Evolutionary conservation across 148 eudicot genomes (phyloP), one percentile per base, ranked within the genome.

Genomic region (Persicaria tinctoria): DNA sequence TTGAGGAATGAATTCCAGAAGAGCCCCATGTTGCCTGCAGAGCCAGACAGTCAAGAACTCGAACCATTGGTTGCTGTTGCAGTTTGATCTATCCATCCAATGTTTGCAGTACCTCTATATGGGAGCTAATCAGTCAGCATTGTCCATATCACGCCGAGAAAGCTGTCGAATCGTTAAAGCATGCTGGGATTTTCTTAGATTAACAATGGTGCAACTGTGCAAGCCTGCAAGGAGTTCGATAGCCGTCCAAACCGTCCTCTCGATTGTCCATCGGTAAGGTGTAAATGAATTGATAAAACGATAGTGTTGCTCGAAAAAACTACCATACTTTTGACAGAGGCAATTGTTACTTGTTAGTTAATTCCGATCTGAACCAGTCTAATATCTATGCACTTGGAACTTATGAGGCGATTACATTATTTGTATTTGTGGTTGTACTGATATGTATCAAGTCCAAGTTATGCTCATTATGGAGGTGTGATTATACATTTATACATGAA

Each of bases 1-100:
- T 88, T 96, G 72, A 78, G 97, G 77, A 96, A 96, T 66, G 89
- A 92, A 73, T 90, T 90, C 81, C 99, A 96, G 74, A 96, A 90
- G 82, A 82, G 76, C 47, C 99, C 99, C 18, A 85, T 96, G 82
- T 80, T 85, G 20, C 68, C 46, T 38, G 73, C 57, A 5, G 83
- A 73, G 47, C 17, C 78, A 16, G 82, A 79, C 9, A 78, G 74
- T 60, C 72, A 79, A 73, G 69, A 79, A 77, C 13, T 86, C n/a
- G 51, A 83, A 76, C 76, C 76, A 10, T 81, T 79, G 51, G 77
- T 86, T 51, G 82, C 91, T 56, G 72, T 86, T 79, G 86, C 89
- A 20, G 81, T 87, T 75, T 90, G 83, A 89, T 78, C 32, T 8
- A 2, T 5, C n/a, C 5, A 4, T 12, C 32, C 63, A 57, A 27